Conservation (phyloP, 2,329 filamentous ascomycete species). For the Neofusicoccum kwambonambiense region DNA sequence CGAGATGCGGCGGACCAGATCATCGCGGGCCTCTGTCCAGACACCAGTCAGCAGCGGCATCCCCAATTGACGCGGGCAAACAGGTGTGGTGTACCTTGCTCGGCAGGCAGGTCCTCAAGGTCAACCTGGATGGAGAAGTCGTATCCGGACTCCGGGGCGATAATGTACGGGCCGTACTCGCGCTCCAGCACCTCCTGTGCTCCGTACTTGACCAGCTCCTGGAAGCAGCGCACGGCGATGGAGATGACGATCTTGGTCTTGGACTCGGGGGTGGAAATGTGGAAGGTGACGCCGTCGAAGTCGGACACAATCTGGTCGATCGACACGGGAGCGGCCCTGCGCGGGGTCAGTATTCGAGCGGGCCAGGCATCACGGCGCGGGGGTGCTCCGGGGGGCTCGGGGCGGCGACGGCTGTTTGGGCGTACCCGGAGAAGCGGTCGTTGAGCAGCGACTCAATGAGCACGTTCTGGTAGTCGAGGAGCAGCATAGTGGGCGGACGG, state of each 20-base stretch:
- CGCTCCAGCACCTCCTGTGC: slow-evolving; percentile 87
- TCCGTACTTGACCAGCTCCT: slow-evolving; percentile 88
- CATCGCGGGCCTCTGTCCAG: slow-evolving; percentile 72
- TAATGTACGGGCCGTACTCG: slow-evolving; percentile 92
- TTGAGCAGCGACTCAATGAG: slow-evolving; percentile 94
- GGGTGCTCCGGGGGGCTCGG: slow-evolving; percentile 11
- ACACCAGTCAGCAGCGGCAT: slow-evolving; percentile 30
- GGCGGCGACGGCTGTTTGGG: slow-evolving; percentile 12
- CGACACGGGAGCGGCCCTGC: slow-evolving; percentile 75
- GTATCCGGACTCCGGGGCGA: slow-evolving; percentile 82
- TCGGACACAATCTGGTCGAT: slow-evolving; percentile 99
- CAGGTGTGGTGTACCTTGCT: slow-evolving; percentile 59
- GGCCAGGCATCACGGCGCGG: slow-evolving; percentile 27
- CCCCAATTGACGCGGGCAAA: background rate
- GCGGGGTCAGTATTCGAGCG: slow-evolving; percentile 34
- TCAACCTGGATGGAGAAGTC: slow-evolving; percentile 95
- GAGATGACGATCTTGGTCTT: slow-evolving; percentile 96
- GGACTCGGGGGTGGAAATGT: slow-evolving; percentile 91
- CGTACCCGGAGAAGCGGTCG: slow-evolving; percentile 86
- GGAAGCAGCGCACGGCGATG: slow-evolving; percentile 91
- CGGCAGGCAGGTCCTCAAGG: slow-evolving; percentile 78
- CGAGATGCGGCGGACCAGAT: slow-evolving; percentile 81
- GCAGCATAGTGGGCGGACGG: slow-evolving; percentile 62
- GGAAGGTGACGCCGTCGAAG: slow-evolving; percentile 98
- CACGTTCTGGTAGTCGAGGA: slow-evolving; percentile 98